phyloP scores from a whole-genome alignment of 2,329 filamentous ascomycete species.

The Aspergillus fumigatiaffinis region DNA sequence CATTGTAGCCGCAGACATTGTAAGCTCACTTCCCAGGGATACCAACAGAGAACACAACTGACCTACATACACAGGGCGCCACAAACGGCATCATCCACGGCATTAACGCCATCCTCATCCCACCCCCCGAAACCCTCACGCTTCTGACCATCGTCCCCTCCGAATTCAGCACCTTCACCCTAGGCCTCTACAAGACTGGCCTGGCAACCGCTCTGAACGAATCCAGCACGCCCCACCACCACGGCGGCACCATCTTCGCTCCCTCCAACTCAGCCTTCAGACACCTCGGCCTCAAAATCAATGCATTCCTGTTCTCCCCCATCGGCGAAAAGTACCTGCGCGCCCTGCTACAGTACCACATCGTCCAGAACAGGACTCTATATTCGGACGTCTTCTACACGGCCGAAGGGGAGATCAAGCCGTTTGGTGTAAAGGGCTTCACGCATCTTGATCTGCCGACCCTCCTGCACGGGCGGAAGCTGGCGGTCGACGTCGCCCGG shows the following conservation, averaged over 20 bases:
- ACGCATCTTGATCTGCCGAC: slow-evolving; percentile 62
- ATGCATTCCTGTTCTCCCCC: slow-evolving; percentile 80
- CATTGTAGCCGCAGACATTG: slow-evolving; percentile 66
- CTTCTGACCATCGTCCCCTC: slow-evolving; percentile 64
- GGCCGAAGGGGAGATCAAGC: slow-evolving; percentile 38
- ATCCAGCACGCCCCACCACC: slow-evolving; percentile 38
- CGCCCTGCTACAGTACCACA: slow-evolving; percentile 74
- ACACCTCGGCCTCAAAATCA: slow-evolving; percentile 66
- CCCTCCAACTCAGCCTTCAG: slow-evolving; percentile 78
- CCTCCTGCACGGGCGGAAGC: slow-evolving; percentile 59
- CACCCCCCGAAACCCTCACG: slow-evolving; percentile 62
- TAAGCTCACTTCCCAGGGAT: slow-evolving; percentile 31
- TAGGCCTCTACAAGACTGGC: slow-evolving; percentile 71
- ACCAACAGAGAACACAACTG: background rate
- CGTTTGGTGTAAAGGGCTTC: slow-evolving; percentile 36
- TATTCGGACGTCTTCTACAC: slow-evolving; percentile 74
- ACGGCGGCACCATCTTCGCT: slow-evolving; percentile 74
- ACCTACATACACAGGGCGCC: slow-evolving; percentile 49
- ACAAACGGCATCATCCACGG: slow-evolving; percentile 80
- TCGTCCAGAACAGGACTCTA: slow-evolving; percentile 68
- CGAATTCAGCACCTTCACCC: slow-evolving; percentile 73
- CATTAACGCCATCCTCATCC: slow-evolving; percentile 69
- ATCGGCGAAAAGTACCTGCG: slow-evolving; percentile 71
- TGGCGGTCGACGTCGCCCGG: slow-evolving; percentile 68
- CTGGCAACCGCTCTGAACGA: slow-evolving; percentile 59